Percentiles rank a stretch among this genome's conserved stretches.
phyloP scores from a whole-genome alignment of 139 green algal species.

The Tetraselmis striata region DNA sequence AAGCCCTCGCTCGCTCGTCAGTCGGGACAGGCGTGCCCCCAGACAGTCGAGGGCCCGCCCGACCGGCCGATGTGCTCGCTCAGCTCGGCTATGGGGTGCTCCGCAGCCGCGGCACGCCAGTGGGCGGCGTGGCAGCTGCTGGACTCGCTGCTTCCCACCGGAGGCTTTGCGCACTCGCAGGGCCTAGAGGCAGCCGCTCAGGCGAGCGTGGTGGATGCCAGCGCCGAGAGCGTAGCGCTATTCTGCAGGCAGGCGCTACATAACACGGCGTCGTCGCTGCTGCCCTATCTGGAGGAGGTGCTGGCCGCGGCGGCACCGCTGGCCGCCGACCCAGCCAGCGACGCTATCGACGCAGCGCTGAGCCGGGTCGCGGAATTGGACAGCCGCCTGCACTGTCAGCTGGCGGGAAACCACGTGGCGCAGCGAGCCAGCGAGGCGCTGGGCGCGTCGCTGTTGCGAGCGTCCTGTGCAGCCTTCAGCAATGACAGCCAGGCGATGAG shows the following conservation, averaged over 20 bases:
- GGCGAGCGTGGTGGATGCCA: not conserved
- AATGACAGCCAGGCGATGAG: not conserved
- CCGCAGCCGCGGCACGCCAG: too few species aligned
- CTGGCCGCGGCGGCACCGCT: too few species aligned
- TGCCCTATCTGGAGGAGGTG: too few species aligned
- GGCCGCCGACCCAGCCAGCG: too few species aligned
- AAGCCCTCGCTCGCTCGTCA: too few species aligned
- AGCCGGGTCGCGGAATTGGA: too few species aligned
- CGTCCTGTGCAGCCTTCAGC: not conserved
- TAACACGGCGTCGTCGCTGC: not conserved
- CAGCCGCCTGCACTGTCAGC: not conserved
- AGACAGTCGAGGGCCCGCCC: too few species aligned
- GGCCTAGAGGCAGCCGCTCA: not conserved
- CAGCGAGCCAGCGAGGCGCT: not conserved
- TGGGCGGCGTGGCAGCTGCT: not conserved
- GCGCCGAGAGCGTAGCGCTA: not conserved
- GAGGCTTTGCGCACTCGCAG: not conserved
- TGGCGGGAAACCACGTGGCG: not conserved
- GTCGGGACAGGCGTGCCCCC: too few species aligned
- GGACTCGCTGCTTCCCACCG: not conserved
- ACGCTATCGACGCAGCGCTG: too few species aligned
- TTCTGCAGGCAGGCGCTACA: not conserved
- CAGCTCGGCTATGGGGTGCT: too few species aligned
- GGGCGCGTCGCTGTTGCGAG: not conserved
- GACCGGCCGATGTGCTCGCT: too few species aligned